phyloP scores from a whole-genome alignment of 768 basidiomycete genomes.

The Serpula lacrymans region DNA sequence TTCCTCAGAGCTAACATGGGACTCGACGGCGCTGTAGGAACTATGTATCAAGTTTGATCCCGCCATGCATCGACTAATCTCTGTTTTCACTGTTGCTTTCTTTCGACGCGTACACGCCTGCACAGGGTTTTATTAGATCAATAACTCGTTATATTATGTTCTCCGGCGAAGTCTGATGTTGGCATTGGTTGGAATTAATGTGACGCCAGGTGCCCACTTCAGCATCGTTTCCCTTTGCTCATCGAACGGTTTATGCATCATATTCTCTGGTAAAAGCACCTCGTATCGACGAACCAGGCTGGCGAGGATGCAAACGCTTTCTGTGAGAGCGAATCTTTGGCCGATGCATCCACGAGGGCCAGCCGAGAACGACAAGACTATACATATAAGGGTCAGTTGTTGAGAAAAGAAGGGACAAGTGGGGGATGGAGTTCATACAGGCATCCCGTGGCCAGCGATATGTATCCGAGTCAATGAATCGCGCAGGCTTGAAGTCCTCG shows the following conservation, averaged over 20 bases:
- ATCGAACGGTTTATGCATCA: constrained; percentile 23
- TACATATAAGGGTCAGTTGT: too few species aligned
- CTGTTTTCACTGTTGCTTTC: too few species aligned
- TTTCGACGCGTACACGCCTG: too few species aligned
- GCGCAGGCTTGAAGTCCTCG: constrained; percentile 43
- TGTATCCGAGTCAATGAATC: constrained; percentile 46
- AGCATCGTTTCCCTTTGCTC: constrained; percentile 33
- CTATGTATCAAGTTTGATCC: too few species aligned
- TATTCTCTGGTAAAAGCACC: constrained; percentile 36
- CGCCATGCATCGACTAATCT: too few species aligned
- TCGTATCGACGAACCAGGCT: constrained; percentile 39
- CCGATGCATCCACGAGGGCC: constrained; percentile 49
- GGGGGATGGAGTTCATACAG: constrained; percentile 30
- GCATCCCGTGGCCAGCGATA: constrained; percentile 53
- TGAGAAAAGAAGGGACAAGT: too few species aligned
- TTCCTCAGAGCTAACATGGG: too few species aligned
- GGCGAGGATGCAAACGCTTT: constrained; percentile 41
- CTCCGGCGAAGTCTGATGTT: constrained; percentile 21
- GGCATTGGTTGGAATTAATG: constrained; percentile 31
- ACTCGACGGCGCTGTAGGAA: too few species aligned
- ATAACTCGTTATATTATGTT: too few species aligned
- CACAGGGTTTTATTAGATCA: too few species aligned
- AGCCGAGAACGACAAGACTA: constrained; percentile 42
- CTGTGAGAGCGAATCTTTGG: constrained; percentile 43
- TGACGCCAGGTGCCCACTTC: constrained; percentile 35